These are phyloP conservation scores for Pontederia crassipes DNA, from an alignment of 176 grass and related monocot genomes.

Conservation along the genomic window DNA sequence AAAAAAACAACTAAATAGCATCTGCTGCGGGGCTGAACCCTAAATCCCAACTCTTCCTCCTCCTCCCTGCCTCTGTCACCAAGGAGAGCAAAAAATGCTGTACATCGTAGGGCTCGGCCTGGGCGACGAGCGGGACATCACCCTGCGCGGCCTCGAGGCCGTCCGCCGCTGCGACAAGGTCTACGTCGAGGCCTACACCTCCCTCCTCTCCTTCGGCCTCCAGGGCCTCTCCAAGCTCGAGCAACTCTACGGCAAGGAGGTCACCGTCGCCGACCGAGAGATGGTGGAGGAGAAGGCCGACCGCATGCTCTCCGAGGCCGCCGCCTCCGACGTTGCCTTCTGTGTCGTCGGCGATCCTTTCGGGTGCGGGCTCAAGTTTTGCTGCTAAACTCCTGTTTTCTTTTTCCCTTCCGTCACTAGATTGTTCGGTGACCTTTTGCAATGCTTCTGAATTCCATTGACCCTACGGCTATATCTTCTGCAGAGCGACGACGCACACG, in stretches of 20 bases:
- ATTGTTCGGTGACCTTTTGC: neutral
- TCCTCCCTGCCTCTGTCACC: too few relatives aligned
- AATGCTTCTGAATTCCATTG: neutral
- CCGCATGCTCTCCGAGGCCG: conserved; percentile 42
- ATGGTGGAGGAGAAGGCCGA: conserved; percentile 91
- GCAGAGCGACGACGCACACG: conserved; percentile 81
- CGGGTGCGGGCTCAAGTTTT: conserved; percentile 38
- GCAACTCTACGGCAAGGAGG: conserved; percentile 75
- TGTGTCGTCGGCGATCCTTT: conserved; percentile 91
- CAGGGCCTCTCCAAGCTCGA: conserved; percentile 71
- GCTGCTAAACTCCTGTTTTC: neutral
- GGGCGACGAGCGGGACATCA: conserved; percentile 86
- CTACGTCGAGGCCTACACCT: conserved; percentile 93
- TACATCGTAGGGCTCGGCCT: conserved; percentile 86
- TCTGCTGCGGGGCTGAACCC: too few relatives aligned
- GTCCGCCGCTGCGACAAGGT: conserved; percentile 59
- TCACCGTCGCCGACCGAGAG: conserved; percentile 71
- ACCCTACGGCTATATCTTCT: neutral
- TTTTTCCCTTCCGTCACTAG: neutral
- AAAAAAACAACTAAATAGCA: too few relatives aligned
- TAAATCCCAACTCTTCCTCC: too few relatives aligned
- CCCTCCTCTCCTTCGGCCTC: conserved; percentile 77
- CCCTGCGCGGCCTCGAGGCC: conserved; percentile 68
- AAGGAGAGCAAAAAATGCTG: conserved; percentile 31
- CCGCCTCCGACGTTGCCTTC: conserved; percentile 49